Conservation (phyloP, 2,329 filamentous ascomycete species). For the Scytalidium lignicola region DNA sequence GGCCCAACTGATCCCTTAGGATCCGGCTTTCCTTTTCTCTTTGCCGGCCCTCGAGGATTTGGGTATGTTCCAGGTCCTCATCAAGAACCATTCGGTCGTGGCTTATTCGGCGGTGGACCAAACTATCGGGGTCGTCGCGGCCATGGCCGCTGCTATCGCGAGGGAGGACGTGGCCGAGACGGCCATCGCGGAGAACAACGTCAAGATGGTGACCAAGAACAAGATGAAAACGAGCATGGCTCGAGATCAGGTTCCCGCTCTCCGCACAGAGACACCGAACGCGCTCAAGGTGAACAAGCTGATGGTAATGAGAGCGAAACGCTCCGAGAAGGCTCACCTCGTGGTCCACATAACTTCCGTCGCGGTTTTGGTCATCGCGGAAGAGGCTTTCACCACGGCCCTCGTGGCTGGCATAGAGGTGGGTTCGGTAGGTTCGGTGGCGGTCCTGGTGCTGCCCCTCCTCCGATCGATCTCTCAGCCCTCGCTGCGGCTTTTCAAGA, state of each 20-base stretch:
- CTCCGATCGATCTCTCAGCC: slow-evolving; percentile 21
- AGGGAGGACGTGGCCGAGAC: slow-evolving; percentile 1
- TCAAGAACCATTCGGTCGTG: slow-evolving; percentile 15
- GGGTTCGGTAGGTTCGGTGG: slow-evolving; percentile 10
- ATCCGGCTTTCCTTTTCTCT: slow-evolving; percentile 2
- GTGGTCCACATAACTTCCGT: not conserved
- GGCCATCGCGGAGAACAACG: slow-evolving; percentile 18
- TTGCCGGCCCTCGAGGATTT: slow-evolving; percentile 9
- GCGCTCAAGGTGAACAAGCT: slow-evolving; percentile 2
- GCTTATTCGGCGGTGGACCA: slow-evolving; percentile 14
- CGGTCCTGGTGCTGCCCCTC: slow-evolving; percentile 6
- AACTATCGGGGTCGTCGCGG: slow-evolving; percentile 13
- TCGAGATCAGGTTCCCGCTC: slow-evolving; percentile 14
- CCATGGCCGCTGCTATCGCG: slow-evolving; percentile 4
- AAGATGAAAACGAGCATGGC: slow-evolving; percentile 10
- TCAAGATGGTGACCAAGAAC: slow-evolving; percentile 17
- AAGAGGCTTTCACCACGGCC: slow-evolving; percentile 3
- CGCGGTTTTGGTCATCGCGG: slow-evolving; percentile 3
- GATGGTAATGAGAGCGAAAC: slow-evolving; percentile 5
- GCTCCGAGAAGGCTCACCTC: slow-evolving; percentile 6
- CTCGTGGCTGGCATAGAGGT: slow-evolving; percentile 1
- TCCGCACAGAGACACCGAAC: slow-evolving; percentile 5
- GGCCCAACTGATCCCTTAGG: too few species aligned
- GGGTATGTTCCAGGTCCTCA: slow-evolving; percentile 16
- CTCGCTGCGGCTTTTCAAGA: slow-evolving; percentile 19